Evolutionary conservation across 176 grass and related monocot genomes (phyloP), one percentile per base, ranked within the genome.

Genomic region (Aegilops tauschii): DNA sequence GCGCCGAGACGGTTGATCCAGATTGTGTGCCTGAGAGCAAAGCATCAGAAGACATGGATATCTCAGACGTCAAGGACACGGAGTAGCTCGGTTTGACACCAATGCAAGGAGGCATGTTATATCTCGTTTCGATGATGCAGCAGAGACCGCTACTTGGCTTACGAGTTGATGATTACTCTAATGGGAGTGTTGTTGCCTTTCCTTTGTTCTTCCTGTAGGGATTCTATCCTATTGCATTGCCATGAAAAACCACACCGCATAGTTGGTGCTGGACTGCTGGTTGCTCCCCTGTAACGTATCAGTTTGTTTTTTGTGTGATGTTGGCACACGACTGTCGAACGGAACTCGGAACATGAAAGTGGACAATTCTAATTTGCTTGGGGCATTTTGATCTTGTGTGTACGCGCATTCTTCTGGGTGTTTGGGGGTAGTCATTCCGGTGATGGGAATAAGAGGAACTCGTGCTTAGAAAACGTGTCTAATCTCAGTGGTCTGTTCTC

Each of bases 1-100:
- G 34, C 31, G 66, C 67, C 7, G 84, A 78, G 79, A 40, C 4
- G 0, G 78, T 30, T 13, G 61, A 86, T 69, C 82, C 77, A 82
- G 91, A 88, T 29, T 27, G 37, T 69, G 18, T 64, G 27, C 80
- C 56, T 25, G 69, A 70, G 73, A 76, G n/a, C 49, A 82, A 93
- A 79, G 64, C 45, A 59, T 59, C 81, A 18, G 73, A 75, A 23
- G 73, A 75, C 45, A 82, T 83, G 12, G 66, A 81, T 58, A 84
- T 85, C 25, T 47, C 37, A 64, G 86, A 81, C 20, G 82, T 18
- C 18, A 70, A 70, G 78, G 78, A 86, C 11, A 40, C 45, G 3
- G 72, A 82, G 79, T 90, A 90, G 72, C 50, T 58, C 30, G 34
- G 25, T 27, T 50, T 73, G 65, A 18, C 25, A 12, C 34, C 20